Percentiles rank a stretch among this genome's conserved stretches.
phyloP scores from a whole-genome alignment of 2,329 filamentous ascomycete genomes.

The Fusarium sp. region DNA sequence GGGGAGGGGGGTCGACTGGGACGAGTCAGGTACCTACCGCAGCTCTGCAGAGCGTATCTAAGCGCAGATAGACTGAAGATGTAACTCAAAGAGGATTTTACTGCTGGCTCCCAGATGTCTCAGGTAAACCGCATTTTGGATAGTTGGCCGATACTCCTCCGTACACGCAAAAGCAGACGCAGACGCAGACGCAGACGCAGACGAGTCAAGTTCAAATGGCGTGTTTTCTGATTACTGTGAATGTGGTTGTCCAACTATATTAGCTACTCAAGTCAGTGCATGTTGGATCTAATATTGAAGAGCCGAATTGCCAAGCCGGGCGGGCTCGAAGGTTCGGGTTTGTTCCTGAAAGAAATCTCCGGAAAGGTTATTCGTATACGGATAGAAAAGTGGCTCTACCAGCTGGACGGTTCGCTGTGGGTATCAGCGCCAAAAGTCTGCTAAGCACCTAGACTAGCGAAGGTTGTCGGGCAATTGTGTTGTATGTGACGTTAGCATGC shows the following conservation, averaged over 20 bases:
- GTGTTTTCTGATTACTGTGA: background rate
- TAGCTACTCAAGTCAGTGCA: no score
- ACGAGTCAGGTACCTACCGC: constrained; percentile 35
- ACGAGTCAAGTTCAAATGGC: background rate
- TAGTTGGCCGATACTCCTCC: constrained; percentile 8
- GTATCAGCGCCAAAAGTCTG: constrained; percentile 29
- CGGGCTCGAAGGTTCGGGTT: constrained; percentile 25
- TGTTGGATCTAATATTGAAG: background rate
- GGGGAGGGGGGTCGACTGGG: constrained; percentile 1
- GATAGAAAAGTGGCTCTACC: constrained; percentile 36
- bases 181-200: background rate
- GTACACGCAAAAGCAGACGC: background rate
- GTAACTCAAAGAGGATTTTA: constrained; percentile 9
- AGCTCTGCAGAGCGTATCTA: background rate
- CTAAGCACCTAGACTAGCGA: constrained; percentile 23
- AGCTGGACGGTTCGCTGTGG: constrained; percentile 46
- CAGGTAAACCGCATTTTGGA: background rate
- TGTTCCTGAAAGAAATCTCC: constrained; percentile 41
- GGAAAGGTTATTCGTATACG: constrained; percentile 36
- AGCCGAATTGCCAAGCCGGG: constrained; percentile 22
- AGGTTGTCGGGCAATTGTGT: constrained; percentile 33
- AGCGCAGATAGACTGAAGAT: background rate
- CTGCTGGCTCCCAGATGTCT: constrained; percentile 13
- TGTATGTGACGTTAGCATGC: constrained; percentile 29
- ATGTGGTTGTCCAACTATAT: background rate